phyloP scores from a whole-genome alignment of 345 rosid species.

The Salix suchowensis region DNA sequence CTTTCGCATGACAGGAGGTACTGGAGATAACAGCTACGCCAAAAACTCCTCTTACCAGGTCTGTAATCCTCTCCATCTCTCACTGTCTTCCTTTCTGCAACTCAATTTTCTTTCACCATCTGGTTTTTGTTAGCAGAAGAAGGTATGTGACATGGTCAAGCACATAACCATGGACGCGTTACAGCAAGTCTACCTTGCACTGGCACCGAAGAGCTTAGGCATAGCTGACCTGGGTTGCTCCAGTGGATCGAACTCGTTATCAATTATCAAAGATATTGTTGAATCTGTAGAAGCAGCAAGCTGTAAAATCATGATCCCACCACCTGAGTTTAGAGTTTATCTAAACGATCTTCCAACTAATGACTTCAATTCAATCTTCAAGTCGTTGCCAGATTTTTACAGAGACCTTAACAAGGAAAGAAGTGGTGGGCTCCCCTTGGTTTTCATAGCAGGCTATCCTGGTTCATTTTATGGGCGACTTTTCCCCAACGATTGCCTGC shows the following conservation, averaged over 20 bases:
- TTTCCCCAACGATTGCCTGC: slow-evolving; percentile 59
- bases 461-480: slow-evolving; percentile 87
- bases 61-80: neutral
- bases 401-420: slow-evolving; percentile 30
- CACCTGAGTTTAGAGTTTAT: slow-evolving; percentile 43
- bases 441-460: slow-evolving; percentile 57
- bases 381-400: slow-evolving; percentile 49
- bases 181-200: slow-evolving; percentile 35
- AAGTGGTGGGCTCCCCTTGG: slow-evolving; percentile 20
- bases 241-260: slow-evolving; percentile 47
- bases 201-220: slow-evolving; percentile 33
- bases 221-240: slow-evolving; percentile 60
- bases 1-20: slow-evolving; percentile 51
- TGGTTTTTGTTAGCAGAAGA: slow-evolving; percentile 41
- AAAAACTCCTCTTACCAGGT: slow-evolving; percentile 69
- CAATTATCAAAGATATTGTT: slow-evolving; percentile 43
- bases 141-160: slow-evolving; percentile 62
- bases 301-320: slow-evolving; percentile 18
- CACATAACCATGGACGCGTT: slow-evolving; percentile 54
- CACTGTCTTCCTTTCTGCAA: neutral
- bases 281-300: slow-evolving; percentile 31
- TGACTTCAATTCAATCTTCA: slow-evolving; percentile 62
- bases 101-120: too few species aligned
- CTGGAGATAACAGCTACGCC: slow-evolving; percentile 69
- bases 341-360: slow-evolving; percentile 60